Conservation (phyloP, 495 filamentous ascomycete species). For the Aspergillus steynii region DNA sequence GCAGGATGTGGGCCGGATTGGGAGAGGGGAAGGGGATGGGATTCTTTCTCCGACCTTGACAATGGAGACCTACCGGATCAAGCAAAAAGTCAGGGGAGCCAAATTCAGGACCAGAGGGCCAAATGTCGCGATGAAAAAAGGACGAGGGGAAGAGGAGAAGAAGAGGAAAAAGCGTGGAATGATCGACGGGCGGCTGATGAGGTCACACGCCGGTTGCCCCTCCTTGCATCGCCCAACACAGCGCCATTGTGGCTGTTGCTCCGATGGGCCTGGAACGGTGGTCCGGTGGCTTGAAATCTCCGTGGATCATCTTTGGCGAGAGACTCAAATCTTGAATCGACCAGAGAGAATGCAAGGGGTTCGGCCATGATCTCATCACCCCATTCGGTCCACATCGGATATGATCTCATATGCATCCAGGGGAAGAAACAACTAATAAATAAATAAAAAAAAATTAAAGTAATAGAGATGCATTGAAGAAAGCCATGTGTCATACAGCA, state of each 20-base stretch:
- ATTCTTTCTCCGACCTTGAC: background rate
- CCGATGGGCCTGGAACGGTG: too few species aligned
- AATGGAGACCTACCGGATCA: background rate
- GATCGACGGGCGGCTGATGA: conserved; percentile 12
- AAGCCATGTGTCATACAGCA: too few species aligned
- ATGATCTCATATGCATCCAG: too few species aligned
- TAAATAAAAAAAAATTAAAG: background rate
- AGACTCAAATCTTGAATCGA: too few species aligned
- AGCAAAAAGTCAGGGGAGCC: background rate
- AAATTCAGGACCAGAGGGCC: too few species aligned
- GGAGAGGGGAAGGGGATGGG: background rate
- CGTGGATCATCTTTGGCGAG: too few species aligned
- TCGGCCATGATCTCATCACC: too few species aligned
- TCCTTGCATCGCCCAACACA: background rate
- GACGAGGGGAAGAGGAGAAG: background rate
- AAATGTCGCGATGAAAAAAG: background rate
- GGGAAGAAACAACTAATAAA: background rate
- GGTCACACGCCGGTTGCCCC: conserved; percentile 1
- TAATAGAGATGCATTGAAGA: background rate
- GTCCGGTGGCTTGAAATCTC: too few species aligned
- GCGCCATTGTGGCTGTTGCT: too few species aligned
- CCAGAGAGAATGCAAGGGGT: too few species aligned
- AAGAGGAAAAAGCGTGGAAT: background rate
- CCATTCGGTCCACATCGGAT: too few species aligned
- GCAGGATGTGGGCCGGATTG: background rate